Base-by-base conservation (phyloP, 2,329 filamentous ascomycete species). In the Xylaria sp. region DNA sequence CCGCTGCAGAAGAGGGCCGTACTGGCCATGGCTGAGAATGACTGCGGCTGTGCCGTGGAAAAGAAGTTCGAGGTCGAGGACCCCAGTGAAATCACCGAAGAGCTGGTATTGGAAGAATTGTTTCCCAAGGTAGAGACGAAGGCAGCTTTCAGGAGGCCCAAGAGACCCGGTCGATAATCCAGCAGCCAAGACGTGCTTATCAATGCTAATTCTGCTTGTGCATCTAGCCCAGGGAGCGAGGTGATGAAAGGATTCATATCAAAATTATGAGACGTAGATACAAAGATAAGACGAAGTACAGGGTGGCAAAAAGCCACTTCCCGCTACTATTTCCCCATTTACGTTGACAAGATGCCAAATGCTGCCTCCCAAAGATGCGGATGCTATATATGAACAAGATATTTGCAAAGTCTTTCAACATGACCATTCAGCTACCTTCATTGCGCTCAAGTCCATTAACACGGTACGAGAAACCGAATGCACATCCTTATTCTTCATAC, bases 101-200 rank as follows among this genome's bases (percentile, higher is more conserved):
- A 89, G 69, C 80, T 83, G 38, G 86, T 96, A 40, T 77, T 87
- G 70, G 86, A 86, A 6, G 91, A 94, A 75, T 83, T 94, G 75
- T 89, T 92, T 73, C 90, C 90, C 53, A 88, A 89, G 79, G 85
- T 85, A 48, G 87, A 91, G 77, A 82, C 85, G 56, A 90, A 90
- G 79, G 87, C 89, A 78, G 88, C 85, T 0, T 96, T 96, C 80
- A 90, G 88, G 76, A 87, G 92, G 78, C 93, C 93, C 33, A 94
- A 93, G 88, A 87, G 92, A 76, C 93, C 93, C 5, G 93, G 93
- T 44, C 84, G 90, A 83, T 88, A 67, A 72, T 28, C 26, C 33
- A 49, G 28, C 54, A 13, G 9, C 31, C 33, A n/a, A 54, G 31
- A 53, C 28, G 28, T 10, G 31, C 20, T 46, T 7, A 20, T 36